Conservation (phyloP, 371 early-diverging fungal species). For the Astathelohania contejeani region DNA sequence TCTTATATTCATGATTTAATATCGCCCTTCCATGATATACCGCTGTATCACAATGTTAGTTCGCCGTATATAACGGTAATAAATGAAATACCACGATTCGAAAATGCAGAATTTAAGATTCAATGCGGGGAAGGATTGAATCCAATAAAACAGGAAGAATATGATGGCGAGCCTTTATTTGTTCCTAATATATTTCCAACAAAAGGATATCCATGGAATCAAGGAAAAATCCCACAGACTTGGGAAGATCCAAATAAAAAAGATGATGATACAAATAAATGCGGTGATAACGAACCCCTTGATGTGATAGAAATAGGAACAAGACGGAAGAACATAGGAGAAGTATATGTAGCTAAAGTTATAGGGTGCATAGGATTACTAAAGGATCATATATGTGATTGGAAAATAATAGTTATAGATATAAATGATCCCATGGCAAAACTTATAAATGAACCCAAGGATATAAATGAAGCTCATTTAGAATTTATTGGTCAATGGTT, state of each 20-base stretch:
- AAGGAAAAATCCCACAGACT: conserved; percentile 90
- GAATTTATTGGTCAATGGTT: conserved; percentile 91
- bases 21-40: conserved; percentile 96
- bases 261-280: conserved; percentile 68
- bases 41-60: conserved; percentile 64
- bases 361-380: conserved; percentile 86
- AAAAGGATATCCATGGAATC: conserved; percentile 99
- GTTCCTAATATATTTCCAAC: conserved; percentile 97
- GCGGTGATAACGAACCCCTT: conserved; percentile 90
- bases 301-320: conserved; percentile 93
- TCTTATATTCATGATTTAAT: conserved; percentile 50
- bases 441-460: conserved; percentile 81
- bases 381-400: conserved; percentile 88
- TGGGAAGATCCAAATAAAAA: conserved; percentile 83
- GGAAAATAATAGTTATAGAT: conserved; percentile 92
- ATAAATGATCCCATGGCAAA: conserved; percentile 72
- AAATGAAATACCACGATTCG: conserved; percentile 90
- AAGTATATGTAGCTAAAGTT: conserved; percentile 91
- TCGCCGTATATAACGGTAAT: conserved; percentile 70
- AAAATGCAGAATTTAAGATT: conserved; percentile 94
- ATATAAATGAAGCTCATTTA: conserved; percentile 79
- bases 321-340: conserved; percentile 65
- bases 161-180: conserved; percentile 89
- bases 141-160: conserved; percentile 94
- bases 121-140: conserved; percentile 55